These are phyloP conservation scores for Citeromyces siamensis DNA, from an alignment of 1,139 yeast genomes.

Conservation along the genomic window DNA sequence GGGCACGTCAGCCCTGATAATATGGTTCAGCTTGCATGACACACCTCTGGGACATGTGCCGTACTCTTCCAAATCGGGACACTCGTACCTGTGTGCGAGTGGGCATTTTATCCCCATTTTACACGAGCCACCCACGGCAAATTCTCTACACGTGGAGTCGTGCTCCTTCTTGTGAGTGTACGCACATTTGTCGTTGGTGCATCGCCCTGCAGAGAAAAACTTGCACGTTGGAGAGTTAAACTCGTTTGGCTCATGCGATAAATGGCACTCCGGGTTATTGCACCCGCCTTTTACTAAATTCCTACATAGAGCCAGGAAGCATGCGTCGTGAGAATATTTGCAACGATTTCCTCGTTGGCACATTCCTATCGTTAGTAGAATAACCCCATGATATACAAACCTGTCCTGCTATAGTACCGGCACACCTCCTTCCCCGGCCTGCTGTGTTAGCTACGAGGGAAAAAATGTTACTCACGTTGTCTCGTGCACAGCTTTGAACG, in stretches of 20 bases:
- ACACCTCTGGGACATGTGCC: slow-evolving; percentile 35
- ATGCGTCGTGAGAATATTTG: slow-evolving; percentile 38
- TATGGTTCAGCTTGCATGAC: neutral
- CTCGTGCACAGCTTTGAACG: slow-evolving; percentile 14
- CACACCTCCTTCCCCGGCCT: slow-evolving; percentile 19
- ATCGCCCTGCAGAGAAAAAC: slow-evolving; percentile 34
- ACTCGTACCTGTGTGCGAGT: slow-evolving; percentile 43
- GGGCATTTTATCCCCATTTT: slow-evolving; percentile 45
- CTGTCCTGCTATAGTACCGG: slow-evolving; percentile 27
- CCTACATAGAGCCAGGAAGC: slow-evolving; percentile 44
- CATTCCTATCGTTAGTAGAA: slow-evolving; percentile 22
- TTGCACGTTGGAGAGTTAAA: slow-evolving; percentile 58
- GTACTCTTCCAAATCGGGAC: slow-evolving; percentile 60
- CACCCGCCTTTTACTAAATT: slow-evolving; percentile 35
- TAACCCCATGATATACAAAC: slow-evolving; percentile 19
- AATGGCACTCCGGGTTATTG: slow-evolving; percentile 31
- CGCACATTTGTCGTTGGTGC: slow-evolving; percentile 42
- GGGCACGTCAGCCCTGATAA: neutral
- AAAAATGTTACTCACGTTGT: slow-evolving; percentile 8
- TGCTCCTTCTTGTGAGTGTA: slow-evolving; percentile 37
- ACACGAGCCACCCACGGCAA: slow-evolving; percentile 62
- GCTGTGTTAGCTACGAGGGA: neutral
- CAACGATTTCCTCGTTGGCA: slow-evolving; percentile 44
- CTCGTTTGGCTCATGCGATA: slow-evolving; percentile 46
- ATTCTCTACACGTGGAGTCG: slow-evolving; percentile 48